phyloP scores from a whole-genome alignment of 2,329 filamentous ascomycete genomes.

The Fusarium verticillioides region DNA sequence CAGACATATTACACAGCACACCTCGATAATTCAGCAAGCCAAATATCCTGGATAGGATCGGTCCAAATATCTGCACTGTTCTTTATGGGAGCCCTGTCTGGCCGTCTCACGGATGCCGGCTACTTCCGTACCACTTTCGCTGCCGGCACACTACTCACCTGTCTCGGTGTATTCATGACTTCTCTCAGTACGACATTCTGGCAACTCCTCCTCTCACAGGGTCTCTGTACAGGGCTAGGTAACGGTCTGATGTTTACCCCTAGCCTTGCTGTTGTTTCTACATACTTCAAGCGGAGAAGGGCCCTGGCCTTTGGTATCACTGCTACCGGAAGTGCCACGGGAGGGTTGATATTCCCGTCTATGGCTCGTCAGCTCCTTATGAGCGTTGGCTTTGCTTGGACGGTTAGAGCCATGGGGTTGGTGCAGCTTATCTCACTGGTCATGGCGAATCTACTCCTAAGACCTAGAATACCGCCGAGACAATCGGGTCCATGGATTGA shows the following conservation, averaged over 20 bases:
- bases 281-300: not conserved
- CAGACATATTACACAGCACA: not conserved
- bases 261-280: not conserved
- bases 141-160: not conserved
- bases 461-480: not conserved
- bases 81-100: not conserved
- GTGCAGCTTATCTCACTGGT: not conserved
- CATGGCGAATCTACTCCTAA: not conserved
- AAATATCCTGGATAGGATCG: not conserved
- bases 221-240: not conserved
- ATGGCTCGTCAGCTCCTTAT: not conserved
- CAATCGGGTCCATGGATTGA: conserved; percentile 13
- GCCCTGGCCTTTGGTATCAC: not conserved
- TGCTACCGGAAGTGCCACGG: not conserved
- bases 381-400: not conserved
- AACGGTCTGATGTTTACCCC: not conserved
- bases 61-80: not conserved
- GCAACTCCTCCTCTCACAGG: not conserved
- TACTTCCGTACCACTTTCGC: not conserved
- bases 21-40: not conserved
- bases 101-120: not conserved
- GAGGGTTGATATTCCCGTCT: not conserved
- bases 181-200: not conserved
- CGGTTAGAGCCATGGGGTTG: not conserved
- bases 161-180: not conserved